phyloP scores from a whole-genome alignment of 768 basidiomycete species.

The Trametes coccinea region DNA sequence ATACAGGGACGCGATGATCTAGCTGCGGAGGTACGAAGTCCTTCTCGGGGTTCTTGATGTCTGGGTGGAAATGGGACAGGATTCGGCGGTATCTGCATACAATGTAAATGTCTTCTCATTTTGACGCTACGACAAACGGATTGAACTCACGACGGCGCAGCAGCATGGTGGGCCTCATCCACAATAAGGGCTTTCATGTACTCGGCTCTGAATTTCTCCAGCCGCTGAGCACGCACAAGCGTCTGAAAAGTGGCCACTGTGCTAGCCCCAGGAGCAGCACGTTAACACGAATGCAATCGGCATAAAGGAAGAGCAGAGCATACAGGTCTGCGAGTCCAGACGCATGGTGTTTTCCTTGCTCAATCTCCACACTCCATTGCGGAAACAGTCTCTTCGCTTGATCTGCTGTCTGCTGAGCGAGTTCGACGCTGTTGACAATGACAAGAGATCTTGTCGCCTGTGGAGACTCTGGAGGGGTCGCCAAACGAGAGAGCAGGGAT shows the following conservation, averaged over 20 bases:
- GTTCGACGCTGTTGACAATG: slow-evolving; percentile 86
- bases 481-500: slow-evolving; percentile 68
- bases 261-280: slow-evolving; percentile 35
- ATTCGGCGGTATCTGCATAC: slow-evolving; percentile 72
- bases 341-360: slow-evolving; percentile 83
- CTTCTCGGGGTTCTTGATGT: slow-evolving; percentile 57
- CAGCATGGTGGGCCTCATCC: slow-evolving; percentile 96
- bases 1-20: slow-evolving; percentile 66
- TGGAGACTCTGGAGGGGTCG: slow-evolving; percentile 42
- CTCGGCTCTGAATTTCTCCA: slow-evolving; percentile 74
- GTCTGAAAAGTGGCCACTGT: slow-evolving; percentile 93
- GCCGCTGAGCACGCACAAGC: slow-evolving; percentile 57
- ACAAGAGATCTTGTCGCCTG: slow-evolving; percentile 65
- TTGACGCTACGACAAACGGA: slow-evolving; percentile 29
- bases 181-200: slow-evolving; percentile 75
- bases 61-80: slow-evolving; percentile 76
- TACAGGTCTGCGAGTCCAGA: slow-evolving; percentile 86
- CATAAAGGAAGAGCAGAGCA: slow-evolving; percentile 28
- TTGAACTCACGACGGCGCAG: slow-evolving; percentile 71
- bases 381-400: slow-evolving; percentile 71
- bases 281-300: not conserved
- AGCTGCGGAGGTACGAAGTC: slow-evolving; percentile 38
- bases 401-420: slow-evolving; percentile 81
- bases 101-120: not conserved
- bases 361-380: slow-evolving; percentile 82